Conservation (phyloP, 768 basidiomycete genomes). For the Mycena vitilis region DNA sequence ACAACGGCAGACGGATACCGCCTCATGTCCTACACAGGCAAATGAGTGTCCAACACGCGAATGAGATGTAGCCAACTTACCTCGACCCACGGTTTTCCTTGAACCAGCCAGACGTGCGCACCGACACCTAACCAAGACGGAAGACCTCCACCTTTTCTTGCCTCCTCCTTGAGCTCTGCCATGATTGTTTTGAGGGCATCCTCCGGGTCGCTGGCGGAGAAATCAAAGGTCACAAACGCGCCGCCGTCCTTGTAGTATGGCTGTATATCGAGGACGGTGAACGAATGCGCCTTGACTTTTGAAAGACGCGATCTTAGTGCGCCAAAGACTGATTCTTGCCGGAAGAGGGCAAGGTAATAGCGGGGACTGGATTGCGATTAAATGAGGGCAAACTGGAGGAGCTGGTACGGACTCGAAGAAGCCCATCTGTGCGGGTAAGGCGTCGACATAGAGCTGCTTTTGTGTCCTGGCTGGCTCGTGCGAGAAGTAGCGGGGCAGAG, state of each 20-base stretch:
- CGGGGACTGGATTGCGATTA: neutral
- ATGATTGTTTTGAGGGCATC: constrained; percentile 61
- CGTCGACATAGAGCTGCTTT: constrained; percentile 6
- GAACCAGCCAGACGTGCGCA: constrained; percentile 77
- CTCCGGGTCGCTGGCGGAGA: constrained; percentile 51
- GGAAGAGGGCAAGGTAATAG: constrained; percentile 1
- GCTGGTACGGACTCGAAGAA: constrained; percentile 12
- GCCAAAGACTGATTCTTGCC: constrained; percentile 42
- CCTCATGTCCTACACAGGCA: constrained; percentile 76
- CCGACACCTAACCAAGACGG: constrained; percentile 70
- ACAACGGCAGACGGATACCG: constrained; percentile 81
- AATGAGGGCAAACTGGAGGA: neutral
- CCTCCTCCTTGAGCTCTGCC: constrained; percentile 56
- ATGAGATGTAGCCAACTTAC: constrained; percentile 47
- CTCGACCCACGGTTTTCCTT: constrained; percentile 86
- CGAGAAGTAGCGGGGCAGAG: neutral
- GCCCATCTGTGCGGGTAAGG: constrained; percentile 8
- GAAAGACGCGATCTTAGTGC: constrained; percentile 61
- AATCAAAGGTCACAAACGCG: constrained; percentile 82
- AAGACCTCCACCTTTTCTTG: constrained; percentile 62
- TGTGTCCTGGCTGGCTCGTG: neutral
- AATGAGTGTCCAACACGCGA: constrained; percentile 8
- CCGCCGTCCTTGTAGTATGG: constrained; percentile 86
- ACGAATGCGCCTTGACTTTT: constrained; percentile 63
- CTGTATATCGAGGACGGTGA: constrained; percentile 72